A percentile compares a stretch with the other conserved stretches of the same genome.
Conservation (phyloP, 768 basidiomycete genomes). For the Tricholoma sp. region DNA sequence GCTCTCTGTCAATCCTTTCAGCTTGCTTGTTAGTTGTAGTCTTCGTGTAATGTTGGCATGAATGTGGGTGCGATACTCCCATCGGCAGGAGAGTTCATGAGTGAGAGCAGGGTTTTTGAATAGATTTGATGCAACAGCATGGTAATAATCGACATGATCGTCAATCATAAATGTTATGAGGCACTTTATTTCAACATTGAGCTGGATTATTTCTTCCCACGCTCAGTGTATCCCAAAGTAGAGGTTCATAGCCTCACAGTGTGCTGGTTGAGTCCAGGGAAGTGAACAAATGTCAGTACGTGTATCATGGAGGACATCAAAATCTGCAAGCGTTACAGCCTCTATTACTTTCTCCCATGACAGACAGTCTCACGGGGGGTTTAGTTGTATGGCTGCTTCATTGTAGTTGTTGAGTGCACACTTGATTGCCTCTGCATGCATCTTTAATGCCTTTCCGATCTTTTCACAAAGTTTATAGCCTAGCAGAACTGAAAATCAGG, state of each 20-base stretch:
- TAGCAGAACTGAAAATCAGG: conserved; percentile 5
- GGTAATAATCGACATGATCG: not conserved
- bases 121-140: not conserved
- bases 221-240: not conserved
- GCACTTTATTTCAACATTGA: not conserved
- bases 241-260: not conserved
- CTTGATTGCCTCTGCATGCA: conserved; percentile 24
- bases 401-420: conserved; percentile 26
- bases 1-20: too few species aligned
- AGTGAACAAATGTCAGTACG: not conserved
- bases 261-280: conserved; percentile 1
- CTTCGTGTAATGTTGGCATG: not conserved
- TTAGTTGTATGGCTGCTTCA: conserved; percentile 11
- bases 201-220: not conserved
- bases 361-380: not conserved
- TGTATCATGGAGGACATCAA: not conserved
- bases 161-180: not conserved
- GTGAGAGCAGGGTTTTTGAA: not conserved
- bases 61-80: not conserved
- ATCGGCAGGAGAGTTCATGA: not conserved
- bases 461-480: conserved; percentile 29
- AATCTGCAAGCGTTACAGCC: not conserved
- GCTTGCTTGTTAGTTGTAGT: too few species aligned
- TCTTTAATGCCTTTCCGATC: conserved; percentile 28
- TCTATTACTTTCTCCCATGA: not conserved